These are phyloP conservation scores for Colletotrichum simmondsii DNA, from an alignment of 2,329 filamentous ascomycete genomes.

Conservation along the genomic window DNA sequence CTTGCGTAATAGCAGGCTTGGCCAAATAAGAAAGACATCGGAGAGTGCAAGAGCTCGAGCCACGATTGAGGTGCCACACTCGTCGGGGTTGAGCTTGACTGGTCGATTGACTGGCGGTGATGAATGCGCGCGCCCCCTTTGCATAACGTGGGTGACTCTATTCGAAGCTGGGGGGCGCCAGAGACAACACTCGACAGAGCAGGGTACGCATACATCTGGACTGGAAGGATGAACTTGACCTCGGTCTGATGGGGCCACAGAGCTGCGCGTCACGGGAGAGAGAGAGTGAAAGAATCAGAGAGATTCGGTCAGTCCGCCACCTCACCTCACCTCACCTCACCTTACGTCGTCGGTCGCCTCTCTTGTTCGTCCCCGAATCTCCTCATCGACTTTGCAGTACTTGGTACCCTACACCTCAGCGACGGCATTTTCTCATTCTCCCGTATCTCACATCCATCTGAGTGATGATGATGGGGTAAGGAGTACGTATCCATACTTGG, in stretches of 20 bases:
- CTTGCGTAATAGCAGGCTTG: neutral
- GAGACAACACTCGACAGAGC: neutral
- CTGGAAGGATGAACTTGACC: neutral
- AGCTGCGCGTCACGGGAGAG: neutral
- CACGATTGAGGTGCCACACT: slow-evolving; percentile 7
- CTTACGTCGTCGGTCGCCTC: neutral
- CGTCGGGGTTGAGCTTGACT: neutral
- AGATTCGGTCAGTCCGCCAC: slow-evolving; percentile 15
- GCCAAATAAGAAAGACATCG: neutral
- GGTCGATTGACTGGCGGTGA: neutral
- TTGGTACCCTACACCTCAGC: neutral
- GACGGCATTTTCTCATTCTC: neutral
- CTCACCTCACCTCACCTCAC: slow-evolving; percentile 3
- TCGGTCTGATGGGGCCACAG: neutral
- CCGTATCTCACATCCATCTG: neutral
- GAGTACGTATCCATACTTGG: slow-evolving; percentile 1
- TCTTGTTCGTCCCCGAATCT: no score
- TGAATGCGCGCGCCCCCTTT: neutral
- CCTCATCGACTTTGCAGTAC: neutral
- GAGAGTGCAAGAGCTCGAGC: neutral
- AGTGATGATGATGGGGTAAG: neutral
- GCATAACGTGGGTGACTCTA: neutral
- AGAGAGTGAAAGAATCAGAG: neutral
- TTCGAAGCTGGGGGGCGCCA: neutral
- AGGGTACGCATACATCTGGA: neutral